Evolutionary conservation across 345 rosid species (phyloP).

Genomic region (Passiflora organensis): DNA sequence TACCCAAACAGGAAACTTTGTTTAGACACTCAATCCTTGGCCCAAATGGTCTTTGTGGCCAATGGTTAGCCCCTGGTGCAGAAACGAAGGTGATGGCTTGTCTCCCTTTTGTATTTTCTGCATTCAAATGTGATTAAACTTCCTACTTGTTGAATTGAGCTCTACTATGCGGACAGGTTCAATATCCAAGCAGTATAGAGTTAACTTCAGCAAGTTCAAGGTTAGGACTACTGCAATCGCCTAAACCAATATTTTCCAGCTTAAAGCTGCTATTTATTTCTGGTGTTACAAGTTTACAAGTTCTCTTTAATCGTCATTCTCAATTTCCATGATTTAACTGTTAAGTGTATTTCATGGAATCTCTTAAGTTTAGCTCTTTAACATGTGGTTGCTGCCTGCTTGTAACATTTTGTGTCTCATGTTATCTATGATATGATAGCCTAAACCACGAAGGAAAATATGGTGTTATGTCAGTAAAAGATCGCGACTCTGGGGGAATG

Average conservation of each 20-base stretch:
- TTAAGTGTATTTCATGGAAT: background rate
- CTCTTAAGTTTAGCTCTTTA: conserved; percentile 1
- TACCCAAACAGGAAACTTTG: conserved; percentile 69
- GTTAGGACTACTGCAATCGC: conserved; percentile 27
- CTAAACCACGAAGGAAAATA: conserved; percentile 39
- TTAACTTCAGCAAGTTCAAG: conserved; percentile 35
- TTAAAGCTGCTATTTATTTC: background rate
- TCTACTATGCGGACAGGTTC: too few species aligned
- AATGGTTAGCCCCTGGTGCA: conserved; percentile 76
- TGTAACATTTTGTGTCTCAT: conserved; percentile 22
- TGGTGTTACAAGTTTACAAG: conserved; percentile 7
- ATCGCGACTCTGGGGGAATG: conserved; percentile 38
- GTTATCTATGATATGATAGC: conserved; percentile 32
- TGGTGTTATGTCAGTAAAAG: conserved; percentile 36
- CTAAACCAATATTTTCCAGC: background rate
- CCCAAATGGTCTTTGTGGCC: conserved; percentile 78
- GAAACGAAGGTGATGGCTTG: conserved; percentile 61
- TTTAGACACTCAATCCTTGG: conserved; percentile 91
- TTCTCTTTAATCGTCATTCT: background rate
- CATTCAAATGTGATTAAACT: too few species aligned
- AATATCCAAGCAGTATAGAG: conserved; percentile 71
- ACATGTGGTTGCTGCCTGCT: conserved; percentile 11
- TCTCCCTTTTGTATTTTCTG: conserved; percentile 1
- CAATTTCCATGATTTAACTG: background rate
- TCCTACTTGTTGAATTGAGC: too few species aligned